A percentile compares a stretch with the other conserved stretches of the same genome.
phyloP scores from a whole-genome alignment of 2,329 filamentous ascomycete genomes.

The Neophaeococcomyces mojaviensis region DNA sequence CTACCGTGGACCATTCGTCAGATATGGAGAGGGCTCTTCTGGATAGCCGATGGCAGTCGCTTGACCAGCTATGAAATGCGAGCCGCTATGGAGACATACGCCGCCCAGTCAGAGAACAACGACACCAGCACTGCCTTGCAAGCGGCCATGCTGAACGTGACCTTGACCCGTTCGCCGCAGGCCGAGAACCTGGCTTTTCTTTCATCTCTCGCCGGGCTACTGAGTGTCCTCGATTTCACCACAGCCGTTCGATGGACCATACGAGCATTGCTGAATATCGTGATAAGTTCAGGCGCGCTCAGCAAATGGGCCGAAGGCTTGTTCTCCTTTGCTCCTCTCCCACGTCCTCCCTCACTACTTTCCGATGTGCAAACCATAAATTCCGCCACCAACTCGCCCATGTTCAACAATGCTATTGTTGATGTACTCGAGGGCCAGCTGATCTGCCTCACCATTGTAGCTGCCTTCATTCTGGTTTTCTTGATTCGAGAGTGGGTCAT shows the following conservation, averaged over 20 bases:
- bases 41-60: conserved; percentile 77
- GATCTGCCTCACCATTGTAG: conserved; percentile 83
- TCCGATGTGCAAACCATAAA: conserved; percentile 52
- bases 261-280: conserved; percentile 1
- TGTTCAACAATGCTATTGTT: conserved; percentile 70
- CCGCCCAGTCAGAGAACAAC: conserved; percentile 3
- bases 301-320: conserved; percentile 4
- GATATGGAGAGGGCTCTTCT: conserved; percentile 90
- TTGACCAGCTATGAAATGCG: conserved; percentile 22
- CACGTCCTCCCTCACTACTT: conserved; percentile 43
- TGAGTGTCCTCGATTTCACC: conserved; percentile 24
- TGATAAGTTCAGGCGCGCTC: not conserved
- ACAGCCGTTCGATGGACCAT: conserved; percentile 12
- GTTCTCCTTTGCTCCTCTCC: not conserved
- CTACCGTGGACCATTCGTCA: conserved; percentile 86
- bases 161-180: not conserved
- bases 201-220: not conserved
- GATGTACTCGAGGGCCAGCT: conserved; percentile 86
- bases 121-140: not conserved
- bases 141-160: conserved; percentile 6
- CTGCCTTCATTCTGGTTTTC: conserved; percentile 94
- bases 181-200: not conserved
- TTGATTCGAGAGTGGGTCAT: conserved; percentile 96
- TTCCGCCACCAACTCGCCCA: conserved; percentile 56
- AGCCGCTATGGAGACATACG: not conserved